These are phyloP conservation scores for Chrysochromulina parva DNA, from an alignment of 78 protist genomes.

Conservation along the genomic window DNA sequence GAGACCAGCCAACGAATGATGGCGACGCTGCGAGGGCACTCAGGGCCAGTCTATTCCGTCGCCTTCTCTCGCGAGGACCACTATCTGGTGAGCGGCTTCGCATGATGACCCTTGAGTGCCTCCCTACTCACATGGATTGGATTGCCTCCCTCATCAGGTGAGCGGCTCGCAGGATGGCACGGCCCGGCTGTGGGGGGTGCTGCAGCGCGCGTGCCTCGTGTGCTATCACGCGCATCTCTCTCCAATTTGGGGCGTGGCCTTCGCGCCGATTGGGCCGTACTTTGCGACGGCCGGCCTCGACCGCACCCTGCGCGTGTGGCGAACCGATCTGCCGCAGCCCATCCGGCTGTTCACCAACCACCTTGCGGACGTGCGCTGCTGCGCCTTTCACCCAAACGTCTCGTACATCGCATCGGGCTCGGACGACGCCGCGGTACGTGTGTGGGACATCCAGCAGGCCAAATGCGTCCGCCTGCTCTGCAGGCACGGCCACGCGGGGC, in stretches of 20 bases:
- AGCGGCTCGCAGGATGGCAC: not conserved
- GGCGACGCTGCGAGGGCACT: not conserved
- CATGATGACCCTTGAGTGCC: not conserved
- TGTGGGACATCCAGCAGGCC: not conserved
- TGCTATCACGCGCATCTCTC: not conserved
- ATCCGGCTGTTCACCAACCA: not conserved
- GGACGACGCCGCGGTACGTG: not conserved
- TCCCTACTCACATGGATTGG: not conserved
- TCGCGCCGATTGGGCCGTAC: not conserved
- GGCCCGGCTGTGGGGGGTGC: not conserved
- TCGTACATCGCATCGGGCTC: not conserved
- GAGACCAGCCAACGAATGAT: not conserved
- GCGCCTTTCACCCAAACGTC: not conserved
- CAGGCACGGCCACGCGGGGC: not conserved
- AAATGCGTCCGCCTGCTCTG: not conserved
- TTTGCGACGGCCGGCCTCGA: not conserved
- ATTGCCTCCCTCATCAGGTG: not conserved
- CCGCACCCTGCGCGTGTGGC: not conserved
- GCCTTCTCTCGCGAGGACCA: not conserved
- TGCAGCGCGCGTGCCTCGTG: constrained; percentile 9
- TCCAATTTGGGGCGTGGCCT: not conserved
- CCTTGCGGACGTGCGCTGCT: not conserved
- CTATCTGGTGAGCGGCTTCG: not conserved
- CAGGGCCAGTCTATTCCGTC: not conserved
- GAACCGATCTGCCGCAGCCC: not conserved